Evolutionary conservation across 257 asterid genomes (phyloP).

Genomic region (Solanum sejunctum): DNA sequence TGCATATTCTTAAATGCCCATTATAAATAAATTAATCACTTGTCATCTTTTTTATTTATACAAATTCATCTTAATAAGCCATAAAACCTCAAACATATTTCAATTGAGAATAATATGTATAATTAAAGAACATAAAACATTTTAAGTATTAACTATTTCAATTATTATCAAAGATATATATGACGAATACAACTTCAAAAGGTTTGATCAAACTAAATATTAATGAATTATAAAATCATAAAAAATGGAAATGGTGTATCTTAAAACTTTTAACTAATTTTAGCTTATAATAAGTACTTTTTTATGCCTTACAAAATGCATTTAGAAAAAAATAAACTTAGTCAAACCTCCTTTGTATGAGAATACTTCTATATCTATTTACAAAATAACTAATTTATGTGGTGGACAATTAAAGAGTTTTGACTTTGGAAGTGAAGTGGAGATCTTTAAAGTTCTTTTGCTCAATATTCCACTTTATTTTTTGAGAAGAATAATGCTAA

Average conservation of each 20-base stretch:
- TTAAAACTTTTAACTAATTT: not conserved
- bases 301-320: not conserved
- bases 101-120: not conserved
- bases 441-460: not conserved
- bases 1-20: not conserved
- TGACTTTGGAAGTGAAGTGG: not conserved
- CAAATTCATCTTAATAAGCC: not conserved
- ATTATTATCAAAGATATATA: not conserved
- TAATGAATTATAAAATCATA: not conserved
- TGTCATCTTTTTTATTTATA: not conserved
- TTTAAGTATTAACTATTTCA: not conserved
- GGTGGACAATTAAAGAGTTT: not conserved
- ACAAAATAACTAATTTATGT: not conserved
- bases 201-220: not conserved
- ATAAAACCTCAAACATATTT: not conserved
- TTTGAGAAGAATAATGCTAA: not conserved
- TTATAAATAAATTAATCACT: not conserved
- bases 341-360: not conserved
- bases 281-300: not conserved
- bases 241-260: not conserved
- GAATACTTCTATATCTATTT: not conserved
- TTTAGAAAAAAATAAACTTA: not conserved
- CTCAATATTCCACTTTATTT: not conserved
- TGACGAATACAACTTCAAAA: not conserved
- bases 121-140: not conserved